Evolutionary conservation across 208 protist genomes (phyloP).

Genomic region (Trypanosoma platydactyli): DNA sequence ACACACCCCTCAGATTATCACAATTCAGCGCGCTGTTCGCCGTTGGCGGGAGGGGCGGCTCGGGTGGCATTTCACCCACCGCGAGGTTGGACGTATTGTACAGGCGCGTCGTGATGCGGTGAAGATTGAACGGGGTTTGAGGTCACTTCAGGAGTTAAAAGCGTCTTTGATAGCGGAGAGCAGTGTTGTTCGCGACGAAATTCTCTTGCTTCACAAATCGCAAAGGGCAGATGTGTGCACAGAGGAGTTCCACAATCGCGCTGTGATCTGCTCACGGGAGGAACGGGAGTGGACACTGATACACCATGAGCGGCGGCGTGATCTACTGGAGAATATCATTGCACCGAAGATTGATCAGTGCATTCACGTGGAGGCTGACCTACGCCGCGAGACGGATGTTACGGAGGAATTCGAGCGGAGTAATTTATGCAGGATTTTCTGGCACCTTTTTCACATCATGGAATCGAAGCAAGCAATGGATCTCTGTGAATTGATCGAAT

Average conservation of each 20-base stretch:
- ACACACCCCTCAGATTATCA: slow-evolving; percentile 26
- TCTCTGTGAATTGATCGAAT: slow-evolving; percentile 4
- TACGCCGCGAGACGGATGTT: slow-evolving; percentile 33
- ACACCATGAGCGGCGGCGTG: background rate
- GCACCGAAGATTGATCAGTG: slow-evolving; percentile 10
- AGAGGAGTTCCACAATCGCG: slow-evolving; percentile 39
- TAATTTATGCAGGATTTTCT: slow-evolving; percentile 1
- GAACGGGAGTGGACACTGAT: slow-evolving; percentile 19
- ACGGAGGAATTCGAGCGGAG: slow-evolving; percentile 28
- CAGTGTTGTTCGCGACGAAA: slow-evolving; percentile 36
- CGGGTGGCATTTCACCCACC: slow-evolving; percentile 60
- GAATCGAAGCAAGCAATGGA: slow-evolving; percentile 7
- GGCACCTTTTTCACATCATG: slow-evolving; percentile 15
- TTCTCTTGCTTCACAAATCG: slow-evolving; percentile 26
- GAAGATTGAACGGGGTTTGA: slow-evolving; percentile 39
- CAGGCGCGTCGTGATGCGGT: slow-evolving; percentile 34
- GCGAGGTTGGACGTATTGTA: slow-evolving; percentile 51
- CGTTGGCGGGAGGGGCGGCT: slow-evolving; percentile 40
- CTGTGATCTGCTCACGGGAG: slow-evolving; percentile 40
- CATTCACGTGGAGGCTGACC: slow-evolving; percentile 14
- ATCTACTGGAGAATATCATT: slow-evolving; percentile 20
- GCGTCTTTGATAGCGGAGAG: slow-evolving; percentile 34
- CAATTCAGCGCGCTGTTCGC: slow-evolving; percentile 52
- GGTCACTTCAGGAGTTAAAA: slow-evolving; percentile 39
- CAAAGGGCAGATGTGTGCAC: slow-evolving; percentile 28